Evolutionary conservation across 306 rosid species (phyloP).

Genomic region (Cicer yamashitae): DNA sequence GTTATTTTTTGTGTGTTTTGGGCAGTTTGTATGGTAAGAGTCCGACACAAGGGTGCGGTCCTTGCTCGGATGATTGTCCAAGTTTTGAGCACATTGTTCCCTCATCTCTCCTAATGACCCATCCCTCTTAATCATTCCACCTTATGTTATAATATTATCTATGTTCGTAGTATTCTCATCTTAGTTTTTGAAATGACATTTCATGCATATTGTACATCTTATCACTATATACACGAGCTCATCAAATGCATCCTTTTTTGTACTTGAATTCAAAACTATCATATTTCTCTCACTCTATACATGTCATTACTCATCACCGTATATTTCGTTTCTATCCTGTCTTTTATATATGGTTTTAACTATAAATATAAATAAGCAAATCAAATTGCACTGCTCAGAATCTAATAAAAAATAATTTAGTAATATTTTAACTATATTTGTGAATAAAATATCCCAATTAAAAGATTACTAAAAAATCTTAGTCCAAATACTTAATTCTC

Average conservation of each 20-base stretch:
- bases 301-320: constrained; percentile 4
- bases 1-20: constrained; percentile 38
- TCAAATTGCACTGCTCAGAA: too few relatives aligned
- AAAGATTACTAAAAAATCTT: too few relatives aligned
- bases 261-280: neutral
- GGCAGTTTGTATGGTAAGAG: constrained; percentile 51
- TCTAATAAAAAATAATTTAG: too few relatives aligned
- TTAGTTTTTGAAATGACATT: constrained; percentile 35
- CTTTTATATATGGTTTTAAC: neutral
- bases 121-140: constrained; percentile 37
- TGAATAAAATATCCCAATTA: too few relatives aligned
- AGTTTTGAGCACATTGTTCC: constrained; percentile 57
- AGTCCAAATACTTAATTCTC: too few relatives aligned
- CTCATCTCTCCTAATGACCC: constrained; percentile 39
- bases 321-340: neutral
- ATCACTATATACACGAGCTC: constrained; percentile 38
- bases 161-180: constrained; percentile 42
- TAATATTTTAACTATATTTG: too few relatives aligned
- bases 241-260: constrained; percentile 15
- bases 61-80: constrained; percentile 59
- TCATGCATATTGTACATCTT: constrained; percentile 44
- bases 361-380: too few relatives aligned
- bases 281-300: neutral
- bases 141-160: constrained; percentile 35
- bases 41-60: constrained; percentile 70